Conservation (phyloP, 768 basidiomycete genomes). For the Tylopilus rubrobrunneus region DNA sequence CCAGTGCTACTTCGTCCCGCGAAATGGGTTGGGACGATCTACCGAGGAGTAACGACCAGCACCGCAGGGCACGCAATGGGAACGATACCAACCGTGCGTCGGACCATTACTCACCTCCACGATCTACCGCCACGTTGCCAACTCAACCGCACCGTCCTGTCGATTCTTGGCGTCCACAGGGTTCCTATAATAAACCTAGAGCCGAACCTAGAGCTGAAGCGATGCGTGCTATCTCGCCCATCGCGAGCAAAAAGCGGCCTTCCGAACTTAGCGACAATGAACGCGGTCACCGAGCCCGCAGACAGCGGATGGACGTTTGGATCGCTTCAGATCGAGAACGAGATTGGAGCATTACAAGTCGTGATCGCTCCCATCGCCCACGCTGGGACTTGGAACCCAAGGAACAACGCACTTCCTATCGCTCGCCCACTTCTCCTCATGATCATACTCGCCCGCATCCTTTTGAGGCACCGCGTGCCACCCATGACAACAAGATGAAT, state of each 20-base stretch:
- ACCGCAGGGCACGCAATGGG: constrained; percentile 3
- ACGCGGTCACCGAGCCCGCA: constrained; percentile 18
- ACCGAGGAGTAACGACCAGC: constrained; percentile 9
- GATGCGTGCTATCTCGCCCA: constrained; percentile 14
- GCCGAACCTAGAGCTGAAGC: constrained; percentile 18
- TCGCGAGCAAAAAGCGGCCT: constrained; percentile 19
- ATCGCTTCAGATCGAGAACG: constrained; percentile 9
- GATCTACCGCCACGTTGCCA: constrained; percentile 1
- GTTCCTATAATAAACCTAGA: constrained; percentile 2
- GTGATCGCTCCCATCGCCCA: too few relatives aligned
- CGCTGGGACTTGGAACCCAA: constrained; percentile 9
- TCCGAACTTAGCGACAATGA: constrained; percentile 22
- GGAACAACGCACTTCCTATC: constrained; percentile 12
- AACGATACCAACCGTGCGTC: not conserved
- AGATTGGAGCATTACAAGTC: too few relatives aligned
- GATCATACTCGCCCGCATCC: constrained; percentile 6
- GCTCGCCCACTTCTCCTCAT: not conserved
- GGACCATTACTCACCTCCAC: constrained; percentile 15
- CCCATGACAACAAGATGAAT: constrained; percentile 7
- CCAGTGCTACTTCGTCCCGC: not conserved
- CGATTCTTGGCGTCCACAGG: constrained; percentile 8
- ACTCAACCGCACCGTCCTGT: not conserved
- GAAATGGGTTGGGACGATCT: constrained; percentile 9
- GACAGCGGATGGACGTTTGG: constrained; percentile 19
- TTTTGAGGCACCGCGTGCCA: constrained; percentile 5